phyloP scores from a whole-genome alignment of 2,329 filamentous ascomycete genomes.

The Diaporthe citri region DNA sequence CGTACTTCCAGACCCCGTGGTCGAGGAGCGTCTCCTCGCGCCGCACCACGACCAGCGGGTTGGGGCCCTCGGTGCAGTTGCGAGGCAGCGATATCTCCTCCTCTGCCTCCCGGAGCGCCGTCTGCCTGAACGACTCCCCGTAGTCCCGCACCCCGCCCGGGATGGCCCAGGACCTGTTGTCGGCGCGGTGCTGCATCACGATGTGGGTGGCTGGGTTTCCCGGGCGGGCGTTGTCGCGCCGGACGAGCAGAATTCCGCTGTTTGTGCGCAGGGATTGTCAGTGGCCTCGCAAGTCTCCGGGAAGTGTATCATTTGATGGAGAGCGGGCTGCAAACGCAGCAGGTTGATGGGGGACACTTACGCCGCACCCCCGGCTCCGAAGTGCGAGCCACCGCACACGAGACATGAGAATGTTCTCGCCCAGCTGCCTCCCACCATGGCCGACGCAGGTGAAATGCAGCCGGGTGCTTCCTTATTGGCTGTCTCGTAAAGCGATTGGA shows the following conservation, averaged over 20 bases:
- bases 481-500: not conserved
- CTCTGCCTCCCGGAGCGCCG: conserved; percentile 22
- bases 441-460: not conserved
- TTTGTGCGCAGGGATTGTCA: not conserved
- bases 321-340: not conserved
- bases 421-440: not conserved
- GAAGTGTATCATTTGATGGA: not conserved
- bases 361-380: not conserved
- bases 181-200: conserved; percentile 23
- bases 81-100: conserved; percentile 26
- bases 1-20: conserved; percentile 24
- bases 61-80: not conserved
- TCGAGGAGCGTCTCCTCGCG: not conserved
- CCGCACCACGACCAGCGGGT: conserved; percentile 6
- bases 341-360: not conserved
- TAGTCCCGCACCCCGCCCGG: conserved; percentile 19
- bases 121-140: not conserved
- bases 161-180: not conserved
- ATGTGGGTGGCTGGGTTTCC: not conserved
- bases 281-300: not conserved
- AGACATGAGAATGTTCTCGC: not conserved
- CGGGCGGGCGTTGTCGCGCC: not conserved
- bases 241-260: conserved; percentile 20
- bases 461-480: too few relatives aligned
- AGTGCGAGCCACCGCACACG: not conserved